Evolutionary conservation across 805 yeast genomes (phyloP), one percentile per base, ranked within the genome.

Genomic region (Spencermartinsiella europaea): DNA sequence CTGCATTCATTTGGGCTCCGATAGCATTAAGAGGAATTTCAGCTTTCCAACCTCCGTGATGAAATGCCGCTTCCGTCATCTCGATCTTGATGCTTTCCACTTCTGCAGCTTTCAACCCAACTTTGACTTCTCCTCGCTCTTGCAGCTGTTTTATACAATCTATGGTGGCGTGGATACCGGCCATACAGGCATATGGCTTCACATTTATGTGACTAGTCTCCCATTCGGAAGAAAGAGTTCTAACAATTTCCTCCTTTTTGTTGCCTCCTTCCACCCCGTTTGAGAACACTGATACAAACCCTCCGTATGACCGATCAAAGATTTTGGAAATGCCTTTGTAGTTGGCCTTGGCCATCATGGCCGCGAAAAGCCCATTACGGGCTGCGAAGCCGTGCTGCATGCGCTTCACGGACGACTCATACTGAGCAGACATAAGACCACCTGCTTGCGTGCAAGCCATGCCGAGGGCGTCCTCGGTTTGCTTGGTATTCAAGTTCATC

Each of bases 361-460:
- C 46, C 3, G 49, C 49, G 19, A 46, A 42, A 4, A 46, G 37
- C 21, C 49, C 49, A 34, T 43, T 46, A 21, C 49, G 21, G 10
- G 49, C 44, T 20, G 49, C 49, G 37, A 46, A 46, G 15, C 49
- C 49, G 17, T 46, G 49, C 47, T 46, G 49, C 49, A 46, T 46
- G 10, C 49, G 42, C 38, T 46, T 46, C 8, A 46, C 49, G 4
- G 49, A 46, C 16, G 49, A 46, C 16, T 46, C 49, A 28, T 42
- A 46, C 27, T 46, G 49, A 5, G 49, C 49, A 16, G 49, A 46
- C 49, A 46, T 46, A 2, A 46, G 38, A 4, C 49, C 49, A 36
- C 49, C 31, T 17, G 49, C 45, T 31, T 46, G 49, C 14, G 49
- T 46, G 27, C 49, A 46, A 4, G 49, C 49, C n/a, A 46, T 46